Evolutionary conservation across 306 rosid species (phyloP).

Genomic region (Prunus dulcis): DNA sequence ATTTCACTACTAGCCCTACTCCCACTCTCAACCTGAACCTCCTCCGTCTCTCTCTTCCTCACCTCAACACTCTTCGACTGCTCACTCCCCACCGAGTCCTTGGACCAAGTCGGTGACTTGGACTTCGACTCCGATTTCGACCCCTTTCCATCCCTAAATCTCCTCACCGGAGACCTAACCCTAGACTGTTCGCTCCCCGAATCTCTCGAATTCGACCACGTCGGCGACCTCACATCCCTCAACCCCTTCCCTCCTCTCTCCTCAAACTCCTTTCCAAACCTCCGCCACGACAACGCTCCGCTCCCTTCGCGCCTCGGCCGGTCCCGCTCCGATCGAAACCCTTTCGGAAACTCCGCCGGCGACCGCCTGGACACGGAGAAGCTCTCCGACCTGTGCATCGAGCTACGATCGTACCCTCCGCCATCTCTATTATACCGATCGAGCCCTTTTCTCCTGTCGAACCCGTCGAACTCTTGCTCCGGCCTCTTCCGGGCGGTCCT

Average conservation of each 20-base stretch:
- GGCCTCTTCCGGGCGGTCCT: slow-evolving; percentile 75
- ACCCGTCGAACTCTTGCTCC: slow-evolving; percentile 72
- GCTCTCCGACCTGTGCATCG: slow-evolving; percentile 87
- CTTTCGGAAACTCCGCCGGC: slow-evolving; percentile 68
- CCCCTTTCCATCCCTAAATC: slow-evolving; percentile 33
- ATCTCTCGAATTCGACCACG: slow-evolving; percentile 43
- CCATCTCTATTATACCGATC: slow-evolving; percentile 61
- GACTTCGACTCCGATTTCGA: slow-evolving; percentile 18
- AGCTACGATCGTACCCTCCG: slow-evolving; percentile 50
- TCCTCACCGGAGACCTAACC: slow-evolving; percentile 36
- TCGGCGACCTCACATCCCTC: slow-evolving; percentile 63
- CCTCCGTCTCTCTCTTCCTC: slow-evolving; percentile 51
- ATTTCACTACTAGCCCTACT: slow-evolving; percentile 16
- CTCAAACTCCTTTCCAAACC: slow-evolving; percentile 82
- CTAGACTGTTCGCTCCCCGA: slow-evolving; percentile 45
- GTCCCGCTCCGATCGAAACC: slow-evolving; percentile 95
- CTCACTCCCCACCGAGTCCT: slow-evolving; percentile 78
- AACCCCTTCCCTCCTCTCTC: slow-evolving; percentile 54
- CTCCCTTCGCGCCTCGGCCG: slow-evolving; percentile 77
- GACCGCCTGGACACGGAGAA: slow-evolving; percentile 52
- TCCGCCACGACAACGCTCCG: slow-evolving; percentile 88
- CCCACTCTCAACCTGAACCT: slow-evolving; percentile 14
- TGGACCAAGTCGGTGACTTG: slow-evolving; percentile 73
- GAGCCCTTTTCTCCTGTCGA: slow-evolving; percentile 75
- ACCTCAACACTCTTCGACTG: slow-evolving; percentile 83